These are phyloP conservation scores for Grosmannia penicillata DNA, from an alignment of 2,329 filamentous ascomycete genomes.

Conservation along the genomic window DNA sequence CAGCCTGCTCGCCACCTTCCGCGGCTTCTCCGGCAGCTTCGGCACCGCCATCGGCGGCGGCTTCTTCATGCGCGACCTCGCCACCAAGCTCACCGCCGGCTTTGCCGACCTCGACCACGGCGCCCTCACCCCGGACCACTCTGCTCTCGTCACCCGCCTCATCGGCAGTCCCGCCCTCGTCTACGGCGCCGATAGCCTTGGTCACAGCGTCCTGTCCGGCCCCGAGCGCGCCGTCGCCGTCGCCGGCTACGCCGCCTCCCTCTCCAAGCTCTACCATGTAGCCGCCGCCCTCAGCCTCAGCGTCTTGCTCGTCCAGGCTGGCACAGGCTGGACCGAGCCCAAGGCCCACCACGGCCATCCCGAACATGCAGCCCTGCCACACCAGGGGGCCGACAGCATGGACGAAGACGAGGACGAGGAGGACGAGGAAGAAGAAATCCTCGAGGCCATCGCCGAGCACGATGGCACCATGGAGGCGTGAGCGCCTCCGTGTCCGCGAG, in stretches of 20 bases:
- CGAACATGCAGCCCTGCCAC: background rate
- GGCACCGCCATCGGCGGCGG: slow-evolving; percentile 69
- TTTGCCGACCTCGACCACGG: slow-evolving; percentile 34
- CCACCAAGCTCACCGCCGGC: slow-evolving; percentile 35
- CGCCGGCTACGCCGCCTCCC: slow-evolving; percentile 29
- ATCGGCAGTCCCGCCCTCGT: slow-evolving; percentile 37
- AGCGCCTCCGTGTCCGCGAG: background rate
- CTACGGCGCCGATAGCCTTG: slow-evolving; percentile 20
- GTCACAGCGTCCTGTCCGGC: slow-evolving; percentile 15
- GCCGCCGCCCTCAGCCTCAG: slow-evolving; percentile 28
- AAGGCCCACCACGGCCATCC: slow-evolving; percentile 4
- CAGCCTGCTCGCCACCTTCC: slow-evolving; percentile 62
- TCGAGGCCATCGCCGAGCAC: slow-evolving; percentile 18
- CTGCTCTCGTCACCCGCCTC: slow-evolving; percentile 28
- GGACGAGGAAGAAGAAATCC: slow-evolving; percentile 10
- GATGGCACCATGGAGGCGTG: slow-evolving; percentile 18
- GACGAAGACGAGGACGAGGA: slow-evolving; percentile 22
- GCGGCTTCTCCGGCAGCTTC: slow-evolving; percentile 69
- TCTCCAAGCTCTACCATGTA: slow-evolving; percentile 30
- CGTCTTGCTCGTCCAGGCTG: slow-evolving; percentile 31
- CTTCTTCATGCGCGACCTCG: slow-evolving; percentile 50
- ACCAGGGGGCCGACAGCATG: background rate
- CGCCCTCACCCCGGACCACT: slow-evolving; percentile 18
- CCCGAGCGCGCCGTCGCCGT: slow-evolving; percentile 31
- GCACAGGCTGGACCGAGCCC: slow-evolving; percentile 34